Base-by-base conservation (phyloP, 2,329 filamentous ascomycete genomes). In the Penicillium brevicompactum region DNA sequence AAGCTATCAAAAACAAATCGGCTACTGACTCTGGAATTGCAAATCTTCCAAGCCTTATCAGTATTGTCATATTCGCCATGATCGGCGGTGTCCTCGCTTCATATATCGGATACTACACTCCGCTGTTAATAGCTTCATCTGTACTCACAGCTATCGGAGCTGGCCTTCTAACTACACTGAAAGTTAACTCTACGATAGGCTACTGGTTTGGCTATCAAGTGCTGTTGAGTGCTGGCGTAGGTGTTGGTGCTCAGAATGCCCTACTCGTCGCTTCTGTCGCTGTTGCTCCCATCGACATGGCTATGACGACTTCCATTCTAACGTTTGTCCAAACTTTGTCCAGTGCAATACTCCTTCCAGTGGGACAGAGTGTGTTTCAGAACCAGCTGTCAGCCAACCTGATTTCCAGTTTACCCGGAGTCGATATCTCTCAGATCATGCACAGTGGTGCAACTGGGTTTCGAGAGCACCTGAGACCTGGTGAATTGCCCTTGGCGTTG, bases 161-260 rank as follows among this genome's bases (percentile, higher is more conserved):
- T 3, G 67, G 63, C 2, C 54, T 73, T 1, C 60, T 70, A 22
- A 72, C 66, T 13, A 64, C 68, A 3, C 64, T 66, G 37, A 48
- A 57, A 30, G 42, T 61, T 21, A 47, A 61, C 18, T 64, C 64
- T 5, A 45, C 58, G 2, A 46, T 46, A 34, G 54, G 59, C 9
- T 59, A 65, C 41, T 71, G 64, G 67, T 69, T 72, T 43, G 66
- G 66, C 5, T 73, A 70, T 41, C 64, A 70, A 30, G 63, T 69
- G 21, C 45, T 71, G 0, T 52, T 63, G 3, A 66, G 69, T 37
- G 49, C 63, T 0, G 68, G 70, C 1, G 51, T 62, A 0, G 70
- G 70, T 7, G 50, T 67, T 2, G 68, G 63, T 2, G 59, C 70
- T 43, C 69, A 70, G 41, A 60, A 63, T 11, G 59, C 70, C 4